Evolutionary conservation across 1,284 basidiomycete genomes (phyloP), one percentile per base, ranked within the genome.

Genomic region (Fomes fomentarius): DNA sequence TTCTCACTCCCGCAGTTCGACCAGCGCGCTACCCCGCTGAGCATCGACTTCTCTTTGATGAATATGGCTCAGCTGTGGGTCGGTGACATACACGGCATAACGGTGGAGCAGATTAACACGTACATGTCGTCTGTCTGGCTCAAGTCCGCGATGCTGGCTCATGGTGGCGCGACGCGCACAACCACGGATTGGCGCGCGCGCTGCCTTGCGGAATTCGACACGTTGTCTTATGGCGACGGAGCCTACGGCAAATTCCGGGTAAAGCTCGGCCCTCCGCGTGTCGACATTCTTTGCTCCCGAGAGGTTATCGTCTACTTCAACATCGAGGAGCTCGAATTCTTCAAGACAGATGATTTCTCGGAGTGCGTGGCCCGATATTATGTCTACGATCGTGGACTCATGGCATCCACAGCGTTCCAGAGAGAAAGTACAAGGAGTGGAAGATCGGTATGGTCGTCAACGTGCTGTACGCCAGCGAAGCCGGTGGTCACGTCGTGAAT

Each of bases 301-400:
- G 72, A 73, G 58, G 66, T 68, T n/a, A 57, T 73, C 24, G 22
- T 72, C 2, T 64, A 63, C 52, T 68, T 71, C 60, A 57, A 60
- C 38, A 53, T 72, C 26, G 63, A 69, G 30, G 66, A 70, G 25
- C 51, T 69, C 15, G 40, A 54, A 15, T 69, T 71, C 53, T 69
- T 65, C 54, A 51, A 61, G 1, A 47, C 41, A 28, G 56, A 52
- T 4, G 65, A 66, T 26, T 68, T 69, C 47, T 45, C 55, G 9
- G 31, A n/a, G 68, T 70, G 49, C 28, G 66, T 54, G 31, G 17
- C n/a, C n/a, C 21, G 14, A 1, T 1, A 15, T 39, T 31, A 4
- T 34, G 8, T 24, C 17, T 17, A 1, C 31, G 17, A 2, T 19
- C 2, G 14, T 24, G 12, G 25, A 45, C 50, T 3, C n/a, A 15